These are phyloP conservation scores for Henckelia pumila DNA, from an alignment of 257 asterid genomes.

Conservation along the genomic window DNA sequence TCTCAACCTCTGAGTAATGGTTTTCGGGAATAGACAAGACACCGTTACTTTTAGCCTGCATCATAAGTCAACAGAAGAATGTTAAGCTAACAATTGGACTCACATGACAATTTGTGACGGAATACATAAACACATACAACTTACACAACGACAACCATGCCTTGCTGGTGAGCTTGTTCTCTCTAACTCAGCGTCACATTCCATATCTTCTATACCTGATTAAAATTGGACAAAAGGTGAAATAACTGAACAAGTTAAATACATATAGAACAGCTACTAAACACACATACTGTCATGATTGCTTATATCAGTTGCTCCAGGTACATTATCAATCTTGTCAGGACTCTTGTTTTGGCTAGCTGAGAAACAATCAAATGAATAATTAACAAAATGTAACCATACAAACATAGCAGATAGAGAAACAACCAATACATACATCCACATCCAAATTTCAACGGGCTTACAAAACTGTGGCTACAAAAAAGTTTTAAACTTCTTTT, in stretches of 20 bases:
- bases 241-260: slow-evolving; percentile 15
- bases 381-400: slow-evolving; percentile 28
- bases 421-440: slow-evolving; percentile 16
- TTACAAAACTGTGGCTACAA: slow-evolving; percentile 6
- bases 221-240: slow-evolving; percentile 24
- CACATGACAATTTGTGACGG: slow-evolving; percentile 38
- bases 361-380: slow-evolving; percentile 37
- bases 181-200: slow-evolving; percentile 31
- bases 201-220: slow-evolving; percentile 48
- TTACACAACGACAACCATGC: slow-evolving; percentile 95
- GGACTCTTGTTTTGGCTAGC: slow-evolving; percentile 52
- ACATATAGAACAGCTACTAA: slow-evolving; percentile 10
- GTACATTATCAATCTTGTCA: slow-evolving; percentile 35
- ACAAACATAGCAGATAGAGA: slow-evolving; percentile 16
- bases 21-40: slow-evolving; percentile 44
- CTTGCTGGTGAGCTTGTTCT: slow-evolving; percentile 43
- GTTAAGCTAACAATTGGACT: slow-evolving; percentile 52
- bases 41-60: slow-evolving; percentile 88
- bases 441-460: slow-evolving; percentile 18
- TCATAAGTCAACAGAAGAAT: slow-evolving; percentile 33
- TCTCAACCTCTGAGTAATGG: slow-evolving; percentile 40
- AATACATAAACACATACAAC: slow-evolving; percentile 92
- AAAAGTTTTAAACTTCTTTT: neutral
- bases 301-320: slow-evolving; percentile 30
- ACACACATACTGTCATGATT: slow-evolving; percentile 43